Percentiles rank a stretch among this genome's conserved stretches.
These are phyloP conservation scores for Exobasidium rhododendri DNA, from an alignment of 1,284 basidiomycete species.

Conservation along the genomic window DNA sequence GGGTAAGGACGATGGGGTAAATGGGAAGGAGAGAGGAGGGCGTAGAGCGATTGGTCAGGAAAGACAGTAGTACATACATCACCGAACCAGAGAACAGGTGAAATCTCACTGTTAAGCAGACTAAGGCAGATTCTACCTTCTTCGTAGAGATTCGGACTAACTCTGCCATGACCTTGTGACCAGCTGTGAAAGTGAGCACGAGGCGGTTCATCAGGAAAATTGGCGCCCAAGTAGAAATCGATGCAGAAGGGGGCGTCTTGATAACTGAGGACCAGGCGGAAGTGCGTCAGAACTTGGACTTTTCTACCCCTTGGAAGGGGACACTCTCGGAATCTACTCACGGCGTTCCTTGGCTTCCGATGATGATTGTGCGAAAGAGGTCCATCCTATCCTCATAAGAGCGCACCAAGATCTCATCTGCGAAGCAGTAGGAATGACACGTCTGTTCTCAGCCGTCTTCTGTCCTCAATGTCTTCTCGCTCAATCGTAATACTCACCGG, in stretches of 20 bases:
- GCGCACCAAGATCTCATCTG: slow-evolving; percentile 56
- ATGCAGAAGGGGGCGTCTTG: slow-evolving; percentile 90
- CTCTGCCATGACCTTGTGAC: slow-evolving; percentile 85
- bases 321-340: too few species aligned
- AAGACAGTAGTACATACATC: too few species aligned
- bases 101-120: slow-evolving; percentile 70
- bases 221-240: slow-evolving; percentile 75
- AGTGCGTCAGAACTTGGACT: neutral
- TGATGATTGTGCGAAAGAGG: slow-evolving; percentile 79
- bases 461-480: slow-evolving; percentile 7
- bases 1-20: too few species aligned
- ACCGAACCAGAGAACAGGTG: too few species aligned
- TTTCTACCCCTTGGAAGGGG: too few species aligned
- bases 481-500: slow-evolving; percentile 8
- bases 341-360: slow-evolving; percentile 88
- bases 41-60: too few species aligned
- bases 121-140: slow-evolving; percentile 93
- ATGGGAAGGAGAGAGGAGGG: neutral
- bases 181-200: slow-evolving; percentile 85
- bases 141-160: slow-evolving; percentile 76
- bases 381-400: slow-evolving; percentile 72
- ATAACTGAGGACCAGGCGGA: slow-evolving; percentile 14
- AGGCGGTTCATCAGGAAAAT: slow-evolving; percentile 79
- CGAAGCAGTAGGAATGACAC: slow-evolving; percentile 7
- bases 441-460: neutral